Evolutionary conservation across 768 basidiomycete species (phyloP).

Genomic region (Clitopilus hobsonii): DNA sequence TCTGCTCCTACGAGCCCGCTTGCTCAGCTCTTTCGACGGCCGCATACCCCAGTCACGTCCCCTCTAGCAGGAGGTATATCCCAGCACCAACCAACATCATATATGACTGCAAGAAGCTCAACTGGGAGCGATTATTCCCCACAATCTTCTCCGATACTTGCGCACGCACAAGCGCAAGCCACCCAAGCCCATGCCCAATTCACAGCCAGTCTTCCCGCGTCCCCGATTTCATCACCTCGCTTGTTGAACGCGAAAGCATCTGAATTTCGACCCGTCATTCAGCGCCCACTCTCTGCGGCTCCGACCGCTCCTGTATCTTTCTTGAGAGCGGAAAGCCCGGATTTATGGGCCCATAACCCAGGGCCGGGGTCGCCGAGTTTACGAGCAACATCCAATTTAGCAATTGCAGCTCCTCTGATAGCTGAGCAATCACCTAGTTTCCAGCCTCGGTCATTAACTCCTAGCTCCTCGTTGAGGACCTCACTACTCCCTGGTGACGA

Average conservation of each 20-base stretch:
- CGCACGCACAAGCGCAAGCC: slow-evolving; percentile 49
- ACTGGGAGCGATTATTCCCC: slow-evolving; percentile 55
- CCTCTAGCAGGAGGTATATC: slow-evolving; percentile 56
- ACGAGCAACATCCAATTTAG: slow-evolving; percentile 77
- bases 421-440: slow-evolving; percentile 52
- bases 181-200: slow-evolving; percentile 57
- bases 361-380: slow-evolving; percentile 26
- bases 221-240: slow-evolving; percentile 81
- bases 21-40: slow-evolving; percentile 66
- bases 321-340: slow-evolving; percentile 72
- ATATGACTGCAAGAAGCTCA: slow-evolving; percentile 48
- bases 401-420: slow-evolving; percentile 86
- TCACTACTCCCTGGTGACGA: slow-evolving; percentile 57
- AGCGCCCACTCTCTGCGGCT: slow-evolving; percentile 72
- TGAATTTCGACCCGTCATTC: slow-evolving; percentile 78
- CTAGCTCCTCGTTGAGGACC: slow-evolving; percentile 65
- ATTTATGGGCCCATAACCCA: slow-evolving; percentile 75
- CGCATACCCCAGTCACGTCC: slow-evolving; percentile 75
- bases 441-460: slow-evolving; percentile 53
- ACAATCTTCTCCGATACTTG: slow-evolving; percentile 62
- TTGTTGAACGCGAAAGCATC: slow-evolving; percentile 86
- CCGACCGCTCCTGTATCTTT: slow-evolving; percentile 56
- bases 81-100: slow-evolving; percentile 35
- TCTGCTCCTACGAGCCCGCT: slow-evolving; percentile 77
- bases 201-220: slow-evolving; percentile 78